Conservation (phyloP, 139 green algal genomes). For the Klebsormidium nitens region DNA sequence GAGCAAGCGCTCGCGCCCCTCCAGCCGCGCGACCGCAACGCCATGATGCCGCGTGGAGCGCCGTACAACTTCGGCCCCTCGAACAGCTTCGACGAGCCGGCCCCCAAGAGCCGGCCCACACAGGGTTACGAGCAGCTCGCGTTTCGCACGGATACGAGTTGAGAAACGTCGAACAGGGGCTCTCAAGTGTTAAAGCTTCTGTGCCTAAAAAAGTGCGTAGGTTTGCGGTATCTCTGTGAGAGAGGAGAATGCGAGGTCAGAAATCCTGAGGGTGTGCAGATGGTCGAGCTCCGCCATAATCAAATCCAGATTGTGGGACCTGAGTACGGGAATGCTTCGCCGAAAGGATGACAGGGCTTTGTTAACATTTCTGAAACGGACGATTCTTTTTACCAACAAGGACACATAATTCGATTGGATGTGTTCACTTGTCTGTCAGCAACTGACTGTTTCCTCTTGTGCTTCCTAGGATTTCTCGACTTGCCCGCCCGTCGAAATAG, state of each 20-base stretch:
- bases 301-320: not conserved
- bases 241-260: not conserved
- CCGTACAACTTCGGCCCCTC: conserved; percentile 4
- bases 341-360: conserved; percentile 7
- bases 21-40: not conserved
- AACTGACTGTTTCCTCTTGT: not conserved
- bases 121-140: too few species aligned
- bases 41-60: not conserved
- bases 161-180: not conserved
- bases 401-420: too few species aligned
- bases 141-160: not conserved
- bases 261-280: conserved; percentile 2
- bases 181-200: too few species aligned
- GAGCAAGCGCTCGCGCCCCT: too few species aligned
- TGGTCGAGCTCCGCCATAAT: not conserved
- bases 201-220: too few species aligned
- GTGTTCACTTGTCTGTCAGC: not conserved
- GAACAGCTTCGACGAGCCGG: conserved; percentile 4
- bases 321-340: not conserved
- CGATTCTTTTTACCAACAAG: too few species aligned
- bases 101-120: not conserved
- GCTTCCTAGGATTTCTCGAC: not conserved
- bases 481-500: too few species aligned
- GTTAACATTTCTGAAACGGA: too few species aligned
- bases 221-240: not conserved